A percentile compares a stretch with the other conserved stretches of the same genome.
These are phyloP conservation scores for Carex arenaria DNA, from an alignment of 202 grass and related monocot species.

Conservation along the genomic window DNA sequence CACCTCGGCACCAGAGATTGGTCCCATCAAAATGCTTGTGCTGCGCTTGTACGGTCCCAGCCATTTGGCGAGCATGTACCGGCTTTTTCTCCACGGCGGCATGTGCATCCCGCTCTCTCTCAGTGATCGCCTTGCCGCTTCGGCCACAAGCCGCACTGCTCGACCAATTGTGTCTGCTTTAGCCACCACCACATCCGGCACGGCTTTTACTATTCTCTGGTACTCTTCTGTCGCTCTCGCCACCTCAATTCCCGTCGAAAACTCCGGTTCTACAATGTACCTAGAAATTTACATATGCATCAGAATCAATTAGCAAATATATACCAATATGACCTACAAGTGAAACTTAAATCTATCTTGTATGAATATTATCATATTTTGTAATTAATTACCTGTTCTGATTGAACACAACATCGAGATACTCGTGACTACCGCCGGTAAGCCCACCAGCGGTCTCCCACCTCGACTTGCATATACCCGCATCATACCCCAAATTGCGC, in stretches of 20 bases:
- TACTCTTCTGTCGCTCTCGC: conserved; percentile 67
- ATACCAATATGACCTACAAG: not conserved
- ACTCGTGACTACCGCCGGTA: conserved; percentile 75
- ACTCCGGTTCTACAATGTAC: conserved; percentile 88
- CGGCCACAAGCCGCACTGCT: conserved; percentile 47
- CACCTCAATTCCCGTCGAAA: conserved; percentile 64
- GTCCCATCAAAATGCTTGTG: conserved; percentile 16
- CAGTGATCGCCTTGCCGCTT: conserved; percentile 54
- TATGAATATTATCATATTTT: not conserved
- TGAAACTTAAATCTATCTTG: not conserved
- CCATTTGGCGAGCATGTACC: conserved; percentile 96
- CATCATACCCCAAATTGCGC: conserved; percentile 53
- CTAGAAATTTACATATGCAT: conserved; percentile 12
- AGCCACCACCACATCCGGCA: conserved; percentile 58
- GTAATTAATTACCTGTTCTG: not conserved
- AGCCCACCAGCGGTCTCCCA: conserved; percentile 57
- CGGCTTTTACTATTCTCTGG: conserved; percentile 34
- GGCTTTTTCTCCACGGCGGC: conserved; percentile 90
- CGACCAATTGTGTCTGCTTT: conserved; percentile 45
- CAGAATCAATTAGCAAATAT: not conserved
- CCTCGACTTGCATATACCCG: conserved; percentile 69
- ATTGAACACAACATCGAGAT: conserved; percentile 64
- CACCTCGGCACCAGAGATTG: not conserved
- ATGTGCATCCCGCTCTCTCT: conserved; percentile 65
- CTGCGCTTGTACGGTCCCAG: conserved; percentile 77